Base-by-base conservation (phyloP, 805 yeast species). In the Yamadazyma laniorum region DNA sequence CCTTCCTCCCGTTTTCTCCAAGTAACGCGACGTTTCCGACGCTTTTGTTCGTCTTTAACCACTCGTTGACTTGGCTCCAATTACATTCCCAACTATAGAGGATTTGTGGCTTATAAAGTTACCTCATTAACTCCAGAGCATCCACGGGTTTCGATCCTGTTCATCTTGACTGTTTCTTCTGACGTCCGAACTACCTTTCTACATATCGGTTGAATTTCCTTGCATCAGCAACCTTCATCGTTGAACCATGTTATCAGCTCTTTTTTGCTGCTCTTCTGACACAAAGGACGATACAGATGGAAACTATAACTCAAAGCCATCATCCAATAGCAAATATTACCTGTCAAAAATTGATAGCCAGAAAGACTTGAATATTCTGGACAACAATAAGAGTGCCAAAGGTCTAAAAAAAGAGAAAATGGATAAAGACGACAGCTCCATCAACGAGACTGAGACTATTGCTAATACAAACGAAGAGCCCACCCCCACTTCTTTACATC, bases 371-470 rank as follows among this genome's bases (percentile, higher is more conserved):
- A 32, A 5, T 22, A 22, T 12, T 18, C 11, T 9, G 25, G 18
- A 29, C 18, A 12, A 6, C 32, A 16, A 16, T 9, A 27, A 42
- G 18, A 17, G 40, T 22, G 38, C 33, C 17, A 41, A 37, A 29
- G 39, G 29, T 13, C n/a, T n/a, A n/a, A 61, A 55, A 34, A 58
- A 56, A 29, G 61, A 61, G 25, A 46, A 55, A 35, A 34, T 58
- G 29, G 72, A 64, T 32, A 70, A 59, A 18, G 72, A 65, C 30
- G 72, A 65, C 31, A 53, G 63, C 37, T 63, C 70, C 4, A 50
- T 60, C 15, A 62, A 63, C 43, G 72, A 67, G 40, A 62, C 71
- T 13, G 74, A 65, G 40, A 67, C 72, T 13, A 63, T 66, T 27
- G 63, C 70, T 19, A 63, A 64, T 48, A 44, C 50, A 6, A 47